These are phyloP conservation scores for Calonectria honghensis DNA, from an alignment of 2,329 filamentous ascomycete species.

Conservation along the genomic window DNA sequence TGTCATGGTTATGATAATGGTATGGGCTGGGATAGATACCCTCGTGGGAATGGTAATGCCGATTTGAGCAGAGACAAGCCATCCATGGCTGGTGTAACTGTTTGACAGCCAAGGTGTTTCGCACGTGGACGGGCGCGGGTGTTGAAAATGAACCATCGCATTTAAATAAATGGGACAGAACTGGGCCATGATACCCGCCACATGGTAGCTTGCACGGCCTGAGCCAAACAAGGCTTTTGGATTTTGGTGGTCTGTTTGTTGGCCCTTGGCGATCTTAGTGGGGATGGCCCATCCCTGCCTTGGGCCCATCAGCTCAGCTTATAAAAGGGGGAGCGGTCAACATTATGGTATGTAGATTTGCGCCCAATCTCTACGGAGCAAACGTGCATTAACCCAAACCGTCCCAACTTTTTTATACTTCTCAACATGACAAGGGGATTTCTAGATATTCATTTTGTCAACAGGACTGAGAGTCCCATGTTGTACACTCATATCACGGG, in stretches of 20 bases:
- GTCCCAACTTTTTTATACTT: not conserved
- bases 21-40: not conserved
- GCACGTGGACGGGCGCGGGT: not conserved
- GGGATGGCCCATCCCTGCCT: conserved; percentile 5
- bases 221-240: not conserved
- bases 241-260: not conserved
- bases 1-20: not conserved
- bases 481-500: conserved; percentile 83
- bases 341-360: not conserved
- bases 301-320: not conserved
- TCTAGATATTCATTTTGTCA: conserved; percentile 78
- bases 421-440: conserved; percentile 50
- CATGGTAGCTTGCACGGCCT: not conserved
- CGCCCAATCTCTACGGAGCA: not conserved
- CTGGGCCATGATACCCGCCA: no score
- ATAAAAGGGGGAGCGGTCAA: conserved; percentile 5
- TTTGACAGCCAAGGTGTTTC: not conserved
- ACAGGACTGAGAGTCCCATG: conserved; percentile 76
- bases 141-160: not conserved
- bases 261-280: conserved; percentile 3
- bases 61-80: not conserved
- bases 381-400: not conserved
- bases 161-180: not conserved
- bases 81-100: not conserved
- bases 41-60: not conserved